phyloP scores from a whole-genome alignment of 345 rosid species.

The Pistacia vera region DNA sequence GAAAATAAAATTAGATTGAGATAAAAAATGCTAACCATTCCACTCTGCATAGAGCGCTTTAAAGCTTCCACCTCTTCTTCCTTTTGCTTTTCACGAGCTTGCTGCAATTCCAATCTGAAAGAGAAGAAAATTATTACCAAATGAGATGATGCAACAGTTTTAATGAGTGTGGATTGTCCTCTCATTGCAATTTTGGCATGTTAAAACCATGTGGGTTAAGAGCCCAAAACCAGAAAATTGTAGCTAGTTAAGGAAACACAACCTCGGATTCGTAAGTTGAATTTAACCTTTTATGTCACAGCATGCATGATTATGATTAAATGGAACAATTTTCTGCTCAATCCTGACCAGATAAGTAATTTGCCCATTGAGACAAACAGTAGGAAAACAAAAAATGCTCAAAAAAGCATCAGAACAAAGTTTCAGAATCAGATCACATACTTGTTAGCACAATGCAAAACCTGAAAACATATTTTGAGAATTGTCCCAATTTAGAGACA shows the following conservation, averaged over 20 bases:
- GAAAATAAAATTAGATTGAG: background rate
- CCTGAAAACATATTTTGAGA: background rate
- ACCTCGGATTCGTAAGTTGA: background rate
- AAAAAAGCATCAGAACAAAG: slow-evolving; percentile 1
- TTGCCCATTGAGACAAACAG: background rate
- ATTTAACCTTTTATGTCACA: background rate
- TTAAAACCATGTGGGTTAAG: background rate
- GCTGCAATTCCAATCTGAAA: slow-evolving; percentile 74
- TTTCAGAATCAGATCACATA: background rate
- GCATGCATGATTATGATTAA: background rate
- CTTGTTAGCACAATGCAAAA: background rate
- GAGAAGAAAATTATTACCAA: slow-evolving; percentile 7
- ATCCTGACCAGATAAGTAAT: background rate
- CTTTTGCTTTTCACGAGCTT: slow-evolving; percentile 86
- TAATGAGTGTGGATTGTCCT: background rate
- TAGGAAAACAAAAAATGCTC: background rate
- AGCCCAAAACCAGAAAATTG: background rate
- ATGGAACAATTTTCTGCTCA: background rate
- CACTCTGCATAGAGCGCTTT: slow-evolving; percentile 88
- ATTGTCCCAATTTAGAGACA: background rate
- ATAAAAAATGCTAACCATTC: slow-evolving; percentile 69
- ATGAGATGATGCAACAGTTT: background rate
- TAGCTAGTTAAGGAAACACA: background rate
- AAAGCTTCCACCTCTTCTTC: slow-evolving; percentile 78
- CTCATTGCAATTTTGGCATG: background rate